A percentile compares a stretch with the other conserved stretches of the same genome.
phyloP scores from a whole-genome alignment of 2,329 filamentous ascomycete species.

The Chaetomiaceae sp. region DNA sequence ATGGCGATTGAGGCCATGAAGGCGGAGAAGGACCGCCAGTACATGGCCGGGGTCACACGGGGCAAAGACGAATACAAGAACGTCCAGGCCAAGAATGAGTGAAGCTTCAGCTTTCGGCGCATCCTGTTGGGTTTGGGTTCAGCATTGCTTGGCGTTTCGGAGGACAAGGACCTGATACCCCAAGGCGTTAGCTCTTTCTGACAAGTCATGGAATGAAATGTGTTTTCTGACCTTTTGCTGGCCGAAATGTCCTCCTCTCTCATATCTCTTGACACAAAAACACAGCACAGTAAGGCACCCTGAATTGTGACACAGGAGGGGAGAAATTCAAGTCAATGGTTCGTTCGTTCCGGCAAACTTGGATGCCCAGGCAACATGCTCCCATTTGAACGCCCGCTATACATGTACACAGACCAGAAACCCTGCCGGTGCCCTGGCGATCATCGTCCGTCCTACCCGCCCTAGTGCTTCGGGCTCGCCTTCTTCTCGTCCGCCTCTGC shows the following conservation, averaged over 20 bases:
- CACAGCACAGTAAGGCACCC: background rate
- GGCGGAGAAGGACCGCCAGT: background rate
- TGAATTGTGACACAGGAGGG: background rate
- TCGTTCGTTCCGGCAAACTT: background rate
- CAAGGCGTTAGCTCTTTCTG: too few species aligned
- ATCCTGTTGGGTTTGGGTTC: background rate
- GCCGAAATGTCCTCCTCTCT: too few species aligned
- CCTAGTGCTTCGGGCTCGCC: constrained; percentile 36
- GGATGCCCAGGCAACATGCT: constrained; percentile 10
- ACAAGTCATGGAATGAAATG: too few species aligned
- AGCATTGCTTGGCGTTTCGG: background rate
- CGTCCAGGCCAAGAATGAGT: background rate
- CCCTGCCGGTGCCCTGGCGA: constrained; percentile 9
- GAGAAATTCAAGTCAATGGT: background rate
- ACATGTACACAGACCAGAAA: constrained; percentile 28
- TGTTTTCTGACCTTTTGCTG: too few species aligned
- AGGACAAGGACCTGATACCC: too few species aligned
- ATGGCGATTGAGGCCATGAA: background rate
- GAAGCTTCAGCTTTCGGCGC: too few species aligned
- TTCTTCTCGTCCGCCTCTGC: constrained; percentile 41
- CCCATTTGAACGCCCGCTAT: constrained; percentile 25
- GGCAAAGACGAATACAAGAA: background rate
- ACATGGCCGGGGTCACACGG: background rate
- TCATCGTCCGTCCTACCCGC: background rate
- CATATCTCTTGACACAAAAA: background rate